phyloP scores from a whole-genome alignment of 108 stramenopile species.

The Stephanodiscus triporus region DNA sequence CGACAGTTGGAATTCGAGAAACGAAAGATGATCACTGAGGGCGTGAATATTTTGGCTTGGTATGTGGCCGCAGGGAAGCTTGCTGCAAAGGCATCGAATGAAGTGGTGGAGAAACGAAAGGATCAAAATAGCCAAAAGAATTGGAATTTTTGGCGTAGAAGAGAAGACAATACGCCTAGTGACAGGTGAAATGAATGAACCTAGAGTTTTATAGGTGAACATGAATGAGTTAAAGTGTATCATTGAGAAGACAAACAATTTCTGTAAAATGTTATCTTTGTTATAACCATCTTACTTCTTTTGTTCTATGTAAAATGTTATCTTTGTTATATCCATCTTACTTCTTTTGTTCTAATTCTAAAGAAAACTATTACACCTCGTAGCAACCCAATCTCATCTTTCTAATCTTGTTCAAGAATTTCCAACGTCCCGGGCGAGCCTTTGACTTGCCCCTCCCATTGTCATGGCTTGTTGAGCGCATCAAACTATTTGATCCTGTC shows the following conservation, averaged over 20 bases:
- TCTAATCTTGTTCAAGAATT: conserved; percentile 7
- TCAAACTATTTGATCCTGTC: background rate
- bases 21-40: conserved; percentile 31
- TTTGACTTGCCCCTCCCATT: background rate
- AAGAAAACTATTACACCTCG: background rate
- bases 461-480: background rate
- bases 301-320: background rate
- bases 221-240: background rate
- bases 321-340: background rate
- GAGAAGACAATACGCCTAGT: background rate
- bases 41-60: conserved; percentile 42
- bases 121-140: no score
- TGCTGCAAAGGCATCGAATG: background rate
- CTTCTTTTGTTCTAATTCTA: background rate
- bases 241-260: background rate
- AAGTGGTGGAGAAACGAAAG: conserved; percentile 1
- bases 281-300: background rate
- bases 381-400: background rate
- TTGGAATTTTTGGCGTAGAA: background rate
- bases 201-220: no score
- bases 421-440: background rate
- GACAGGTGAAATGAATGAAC: background rate
- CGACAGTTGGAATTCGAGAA: conserved; percentile 30
- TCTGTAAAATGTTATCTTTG: background rate
- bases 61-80: conserved; percentile 20